Base-by-base conservation (phyloP, 352 stramenopile genomes). In the Phytophthora meadii region DNA sequence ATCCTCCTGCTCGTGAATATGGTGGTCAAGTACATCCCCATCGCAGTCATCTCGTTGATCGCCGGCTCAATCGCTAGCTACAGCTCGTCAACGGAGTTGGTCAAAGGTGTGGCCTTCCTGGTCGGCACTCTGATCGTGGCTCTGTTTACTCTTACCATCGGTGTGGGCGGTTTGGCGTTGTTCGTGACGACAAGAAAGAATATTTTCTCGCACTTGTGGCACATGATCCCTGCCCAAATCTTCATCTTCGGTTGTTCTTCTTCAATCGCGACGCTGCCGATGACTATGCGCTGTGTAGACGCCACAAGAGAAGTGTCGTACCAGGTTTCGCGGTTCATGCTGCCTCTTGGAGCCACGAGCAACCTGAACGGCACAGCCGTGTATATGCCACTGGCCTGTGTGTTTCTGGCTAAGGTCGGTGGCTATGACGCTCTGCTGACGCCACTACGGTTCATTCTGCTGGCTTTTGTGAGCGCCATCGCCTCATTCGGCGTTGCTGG, bases 171-270 rank as follows among this genome's bases (percentile, higher is more conserved):
- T 6, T 45, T 74, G 12, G 66, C 63, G 24, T 59, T 94, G 6
- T 89, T 82, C 53, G 15, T 91, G 27, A 83, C 77, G 24, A 89
- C 84, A 25, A 54, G 73, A 15, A 64, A 72, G 30, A 93, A 80
- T 70, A 79, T 92, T 37, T 90, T 92, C 65, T 76, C 68, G 50
- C 91, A 88, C 61, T 53, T 95, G 44, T 75, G 66, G 39, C 50
- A 89, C 54, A 87, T 94, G 47, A 32, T 93, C 4, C 87, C 87
- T 0, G 87, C 87, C 1, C 83, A 92, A 47, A 68, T 90, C 30
- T 95, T 95, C 57, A 84, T 89, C 30, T 82, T 92, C 54, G 82
- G 82, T 10, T 95, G 80, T 50, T 88, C 83, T 39, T 93, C 84
- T 14, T 95, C 87, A 30, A 89, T 93, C 46, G 87, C 84, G 28